Evolutionary conservation across 1,284 basidiomycete species (phyloP).

Genomic region (Apiotrichum laibachii): DNA sequence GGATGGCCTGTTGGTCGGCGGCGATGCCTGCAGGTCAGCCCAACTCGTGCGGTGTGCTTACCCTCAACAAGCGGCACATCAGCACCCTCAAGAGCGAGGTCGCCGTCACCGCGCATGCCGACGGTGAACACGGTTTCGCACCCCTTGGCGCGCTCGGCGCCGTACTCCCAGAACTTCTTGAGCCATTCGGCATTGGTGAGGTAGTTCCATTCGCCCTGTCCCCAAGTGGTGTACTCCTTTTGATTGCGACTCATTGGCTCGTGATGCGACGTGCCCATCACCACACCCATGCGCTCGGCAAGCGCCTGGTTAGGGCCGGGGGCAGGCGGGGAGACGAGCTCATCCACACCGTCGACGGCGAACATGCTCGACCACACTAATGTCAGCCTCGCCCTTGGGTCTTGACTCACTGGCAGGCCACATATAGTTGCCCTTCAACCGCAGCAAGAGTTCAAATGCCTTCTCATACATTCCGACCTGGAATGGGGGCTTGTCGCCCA

Average conservation of each 20-base stretch:
- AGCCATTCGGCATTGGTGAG: conserved; percentile 26
- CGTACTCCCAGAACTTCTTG: conserved; percentile 32
- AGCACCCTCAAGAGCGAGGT: conserved; percentile 25
- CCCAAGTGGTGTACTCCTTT: conserved; percentile 2
- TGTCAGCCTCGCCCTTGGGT: too few relatives aligned
- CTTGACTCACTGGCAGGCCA: conserved; percentile 53
- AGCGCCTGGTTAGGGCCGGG: conserved; percentile 59
- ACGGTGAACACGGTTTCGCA: conserved; percentile 31
- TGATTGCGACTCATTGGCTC: conserved; percentile 44
- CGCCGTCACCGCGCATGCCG: conserved; percentile 35
- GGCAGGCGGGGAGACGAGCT: conserved; percentile 16
- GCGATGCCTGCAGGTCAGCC: conserved; percentile 51
- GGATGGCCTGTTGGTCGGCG: conserved; percentile 60
- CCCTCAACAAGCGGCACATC: conserved; percentile 13
- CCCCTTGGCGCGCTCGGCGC: conserved; percentile 27
- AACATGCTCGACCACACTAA: too few relatives aligned
- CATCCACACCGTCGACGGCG: conserved; percentile 59
- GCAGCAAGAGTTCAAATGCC: conserved; percentile 60
- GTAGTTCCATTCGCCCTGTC: conserved; percentile 23
- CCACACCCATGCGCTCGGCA: conserved; percentile 66
- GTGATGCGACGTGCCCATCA: conserved; percentile 59
- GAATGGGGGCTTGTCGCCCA: conserved; percentile 57
- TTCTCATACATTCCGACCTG: conserved; percentile 59
- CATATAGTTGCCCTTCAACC: conserved; percentile 67
- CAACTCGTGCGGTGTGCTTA: background rate